A percentile compares a stretch with the other conserved stretches of the same genome.
phyloP scores from a whole-genome alignment of 2,329 filamentous ascomycete species.

The Neospermospora avenae region DNA sequence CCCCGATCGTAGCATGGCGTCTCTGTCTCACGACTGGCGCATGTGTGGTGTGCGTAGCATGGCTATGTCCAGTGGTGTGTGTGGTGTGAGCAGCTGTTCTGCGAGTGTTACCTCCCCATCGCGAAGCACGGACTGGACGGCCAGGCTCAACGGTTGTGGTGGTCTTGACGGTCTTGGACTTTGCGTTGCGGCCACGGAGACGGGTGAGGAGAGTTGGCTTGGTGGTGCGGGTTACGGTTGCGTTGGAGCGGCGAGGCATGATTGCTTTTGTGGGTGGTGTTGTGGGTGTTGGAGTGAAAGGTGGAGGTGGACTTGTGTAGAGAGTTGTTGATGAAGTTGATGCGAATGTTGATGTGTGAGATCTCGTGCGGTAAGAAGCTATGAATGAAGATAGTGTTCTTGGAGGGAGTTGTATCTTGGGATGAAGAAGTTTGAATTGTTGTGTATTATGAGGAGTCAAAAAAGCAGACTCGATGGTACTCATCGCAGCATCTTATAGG shows the following conservation, averaged over 20 bases:
- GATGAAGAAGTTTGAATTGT: too few species aligned
- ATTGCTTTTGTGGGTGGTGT: constrained; percentile 12
- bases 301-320: constrained; percentile 9
- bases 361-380: neutral
- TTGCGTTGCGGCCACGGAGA: constrained; percentile 43
- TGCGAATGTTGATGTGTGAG: constrained; percentile 9
- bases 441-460: neutral
- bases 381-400: constrained; percentile 23
- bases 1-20: constrained; percentile 65
- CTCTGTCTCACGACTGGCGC: constrained; percentile 57
- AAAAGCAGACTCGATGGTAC: neutral
- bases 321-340: constrained; percentile 9
- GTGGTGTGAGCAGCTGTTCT: constrained; percentile 34
- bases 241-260: constrained; percentile 35
- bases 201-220: constrained; percentile 53
- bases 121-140: constrained; percentile 18
- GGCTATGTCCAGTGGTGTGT: neutral
- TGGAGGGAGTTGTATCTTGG: constrained; percentile 5
- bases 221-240: constrained; percentile 35
- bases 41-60: neutral
- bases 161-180: constrained; percentile 33
- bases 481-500: constrained; percentile 21
- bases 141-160: constrained; percentile 28
- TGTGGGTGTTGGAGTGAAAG: constrained; percentile 3
- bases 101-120: constrained; percentile 29